A percentile compares a stretch with the other conserved stretches of the same genome.
Evolutionary conservation across 2,329 filamentous ascomycete genomes (phyloP).

Genomic region (Scytalidium lignicola): DNA sequence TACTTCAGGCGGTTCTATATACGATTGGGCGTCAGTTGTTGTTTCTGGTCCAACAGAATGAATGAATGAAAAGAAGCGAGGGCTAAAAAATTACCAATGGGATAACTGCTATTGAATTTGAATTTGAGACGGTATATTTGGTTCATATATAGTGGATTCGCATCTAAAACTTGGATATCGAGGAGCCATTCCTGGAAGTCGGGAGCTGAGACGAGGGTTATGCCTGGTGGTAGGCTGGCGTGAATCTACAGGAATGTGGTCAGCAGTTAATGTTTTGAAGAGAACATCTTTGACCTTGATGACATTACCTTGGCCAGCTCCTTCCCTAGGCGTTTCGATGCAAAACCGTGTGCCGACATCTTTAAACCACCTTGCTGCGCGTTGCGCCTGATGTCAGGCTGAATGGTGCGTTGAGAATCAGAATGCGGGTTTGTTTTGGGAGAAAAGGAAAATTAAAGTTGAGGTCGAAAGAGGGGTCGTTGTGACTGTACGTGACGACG

Average conservation of each 20-base stretch:
- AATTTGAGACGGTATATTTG: constrained; percentile 84
- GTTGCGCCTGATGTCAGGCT: background rate
- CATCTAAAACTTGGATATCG: constrained; percentile 85
- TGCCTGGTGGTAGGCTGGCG: constrained; percentile 51
- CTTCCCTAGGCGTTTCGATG: constrained; percentile 53
- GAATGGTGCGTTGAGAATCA: background rate
- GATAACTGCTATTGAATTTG: constrained; percentile 76
- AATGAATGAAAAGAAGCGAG: background rate
- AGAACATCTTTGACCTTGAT: background rate
- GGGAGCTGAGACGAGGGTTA: constrained; percentile 74
- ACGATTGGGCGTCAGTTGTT: background rate
- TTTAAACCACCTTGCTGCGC: background rate
- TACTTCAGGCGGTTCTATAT: constrained; percentile 85
- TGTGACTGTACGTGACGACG: too few species aligned
- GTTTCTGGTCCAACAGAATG: background rate
- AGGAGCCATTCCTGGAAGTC: constrained; percentile 86
- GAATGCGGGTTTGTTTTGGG: background rate
- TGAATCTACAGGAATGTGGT: constrained; percentile 21
- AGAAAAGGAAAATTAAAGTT: constrained; percentile 1
- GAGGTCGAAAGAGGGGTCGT: background rate
- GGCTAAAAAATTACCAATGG: constrained; percentile 64
- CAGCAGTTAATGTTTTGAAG: background rate
- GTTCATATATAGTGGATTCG: constrained; percentile 79
- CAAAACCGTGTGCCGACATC: constrained; percentile 44
- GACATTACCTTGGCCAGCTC: constrained; percentile 50